Evolutionary conservation across 2,329 filamentous ascomycete species (phyloP).

Genomic region (Pseudogymnoascus sp.): DNA sequence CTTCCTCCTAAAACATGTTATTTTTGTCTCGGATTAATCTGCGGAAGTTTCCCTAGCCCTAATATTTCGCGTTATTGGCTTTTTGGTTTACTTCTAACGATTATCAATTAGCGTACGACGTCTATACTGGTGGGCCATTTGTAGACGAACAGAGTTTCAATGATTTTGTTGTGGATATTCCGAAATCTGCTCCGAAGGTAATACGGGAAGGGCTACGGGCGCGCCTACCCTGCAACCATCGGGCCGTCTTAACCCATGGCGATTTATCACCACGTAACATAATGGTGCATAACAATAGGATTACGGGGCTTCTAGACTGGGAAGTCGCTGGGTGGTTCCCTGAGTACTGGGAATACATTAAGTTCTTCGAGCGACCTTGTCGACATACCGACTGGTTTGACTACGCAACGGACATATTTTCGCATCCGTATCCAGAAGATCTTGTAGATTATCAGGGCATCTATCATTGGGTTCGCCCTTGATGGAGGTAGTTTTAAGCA

Average conservation of each 20-base stretch:
- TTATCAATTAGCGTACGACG: neutral
- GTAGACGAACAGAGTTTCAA: neutral
- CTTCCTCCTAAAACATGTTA: no score
- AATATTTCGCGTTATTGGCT: no score
- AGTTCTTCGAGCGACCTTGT: neutral
- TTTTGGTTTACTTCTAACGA: neutral
- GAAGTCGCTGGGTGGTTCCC: constrained; percentile 15
- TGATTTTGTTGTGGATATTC: neutral
- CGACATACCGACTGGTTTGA: neutral
- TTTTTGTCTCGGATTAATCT: neutral
- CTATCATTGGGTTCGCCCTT: neutral
- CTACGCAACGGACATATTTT: neutral
- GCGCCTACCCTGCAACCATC: neutral
- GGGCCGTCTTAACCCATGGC: constrained; percentile 11
- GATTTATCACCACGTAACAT: constrained; percentile 14
- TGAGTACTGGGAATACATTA: constrained; percentile 17
- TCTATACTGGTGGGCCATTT: neutral
- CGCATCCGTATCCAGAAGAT: neutral
- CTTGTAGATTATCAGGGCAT: neutral
- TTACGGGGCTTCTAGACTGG: constrained; percentile 16
- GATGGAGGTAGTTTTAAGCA: neutral
- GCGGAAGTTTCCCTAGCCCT: no score
- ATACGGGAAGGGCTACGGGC: neutral
- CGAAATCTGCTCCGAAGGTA: neutral
- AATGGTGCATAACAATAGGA: constrained; percentile 14